A percentile compares a stretch with the other conserved stretches of the same genome.
These are phyloP conservation scores for Fusarium citri DNA, from an alignment of 2,329 filamentous ascomycete genomes.

Conservation along the genomic window DNA sequence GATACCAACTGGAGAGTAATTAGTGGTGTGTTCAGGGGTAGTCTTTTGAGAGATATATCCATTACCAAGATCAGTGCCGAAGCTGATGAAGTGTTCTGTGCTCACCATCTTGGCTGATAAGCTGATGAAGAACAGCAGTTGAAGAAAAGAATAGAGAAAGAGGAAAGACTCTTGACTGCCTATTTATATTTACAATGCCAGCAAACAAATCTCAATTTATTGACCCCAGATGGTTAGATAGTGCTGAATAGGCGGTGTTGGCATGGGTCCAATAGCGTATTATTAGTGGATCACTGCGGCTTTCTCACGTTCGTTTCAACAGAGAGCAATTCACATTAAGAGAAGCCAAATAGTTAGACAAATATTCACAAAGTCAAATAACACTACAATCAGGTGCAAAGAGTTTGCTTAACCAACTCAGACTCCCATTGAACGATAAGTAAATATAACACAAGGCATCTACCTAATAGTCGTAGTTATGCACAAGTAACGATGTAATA, in stretches of 20 bases:
- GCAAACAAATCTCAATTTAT: conserved; percentile 27
- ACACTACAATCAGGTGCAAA: background rate
- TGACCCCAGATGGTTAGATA: conserved; percentile 26
- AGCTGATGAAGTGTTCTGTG: conserved; percentile 54
- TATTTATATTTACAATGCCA: conserved; percentile 21
- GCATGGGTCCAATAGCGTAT: conserved; percentile 15
- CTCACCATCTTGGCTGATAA: conserved; percentile 42
- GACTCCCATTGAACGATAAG: conserved; percentile 43
- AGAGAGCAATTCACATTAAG: background rate
- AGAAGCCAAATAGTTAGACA: background rate
- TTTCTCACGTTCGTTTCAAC: conserved; percentile 2
- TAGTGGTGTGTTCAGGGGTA: conserved; percentile 9
- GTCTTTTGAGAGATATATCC: conserved; percentile 46
- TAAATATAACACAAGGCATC: conserved; percentile 48
- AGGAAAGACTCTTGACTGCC: background rate
- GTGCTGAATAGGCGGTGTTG: conserved; percentile 44
- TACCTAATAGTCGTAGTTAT: conserved; percentile 45
- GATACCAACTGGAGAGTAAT: conserved; percentile 62
- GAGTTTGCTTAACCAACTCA: conserved; percentile 8
- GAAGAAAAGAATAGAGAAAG: background rate
- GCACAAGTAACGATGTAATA: conserved; percentile 42
- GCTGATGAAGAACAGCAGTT: background rate
- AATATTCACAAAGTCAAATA: background rate
- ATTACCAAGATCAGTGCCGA: conserved; percentile 59
- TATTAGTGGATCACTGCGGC: conserved; percentile 17